Conservation (phyloP, 31 red algal species). For the Endocladia muricata region DNA sequence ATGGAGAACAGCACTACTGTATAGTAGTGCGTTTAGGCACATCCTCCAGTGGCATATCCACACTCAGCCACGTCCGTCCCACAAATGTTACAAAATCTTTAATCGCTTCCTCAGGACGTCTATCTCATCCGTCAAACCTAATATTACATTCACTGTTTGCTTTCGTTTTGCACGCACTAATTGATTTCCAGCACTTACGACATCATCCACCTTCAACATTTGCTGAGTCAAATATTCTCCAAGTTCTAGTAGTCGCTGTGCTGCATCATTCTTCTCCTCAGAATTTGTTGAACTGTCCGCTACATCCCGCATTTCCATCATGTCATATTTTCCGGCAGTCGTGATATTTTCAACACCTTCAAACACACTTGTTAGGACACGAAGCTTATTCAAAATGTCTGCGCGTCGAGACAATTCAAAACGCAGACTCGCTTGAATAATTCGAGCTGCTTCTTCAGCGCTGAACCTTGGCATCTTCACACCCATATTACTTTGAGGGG, state of each 20-base stretch:
- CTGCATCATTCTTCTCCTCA: conserved; percentile 9
- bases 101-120: conserved; percentile 25
- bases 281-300: not conserved
- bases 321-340: conserved; percentile 25
- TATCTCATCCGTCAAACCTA: conserved; percentile 43
- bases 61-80: no score
- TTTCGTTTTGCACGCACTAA: conserved; percentile 48
- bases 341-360: conserved; percentile 10
- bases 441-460: not conserved
- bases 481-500: not conserved
- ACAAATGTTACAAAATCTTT: no score
- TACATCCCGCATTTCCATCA: conserved; percentile 17
- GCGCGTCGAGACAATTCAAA: not conserved
- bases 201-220: conserved; percentile 62
- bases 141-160: conserved; percentile 51
- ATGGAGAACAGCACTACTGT: no score
- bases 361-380: not conserved
- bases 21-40: no score
- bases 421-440: conserved; percentile 1
- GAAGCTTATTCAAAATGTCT: conserved; percentile 7
- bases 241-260: conserved; percentile 42
- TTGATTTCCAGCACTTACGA: conserved; percentile 53
- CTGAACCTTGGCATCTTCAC: not conserved
- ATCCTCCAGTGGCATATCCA: no score
- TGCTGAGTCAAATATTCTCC: conserved; percentile 72